Evolutionary conservation across 176 grass and related monocot genomes (phyloP), one percentile per base, ranked within the genome.

Genomic region (Sorghum bicolor): DNA sequence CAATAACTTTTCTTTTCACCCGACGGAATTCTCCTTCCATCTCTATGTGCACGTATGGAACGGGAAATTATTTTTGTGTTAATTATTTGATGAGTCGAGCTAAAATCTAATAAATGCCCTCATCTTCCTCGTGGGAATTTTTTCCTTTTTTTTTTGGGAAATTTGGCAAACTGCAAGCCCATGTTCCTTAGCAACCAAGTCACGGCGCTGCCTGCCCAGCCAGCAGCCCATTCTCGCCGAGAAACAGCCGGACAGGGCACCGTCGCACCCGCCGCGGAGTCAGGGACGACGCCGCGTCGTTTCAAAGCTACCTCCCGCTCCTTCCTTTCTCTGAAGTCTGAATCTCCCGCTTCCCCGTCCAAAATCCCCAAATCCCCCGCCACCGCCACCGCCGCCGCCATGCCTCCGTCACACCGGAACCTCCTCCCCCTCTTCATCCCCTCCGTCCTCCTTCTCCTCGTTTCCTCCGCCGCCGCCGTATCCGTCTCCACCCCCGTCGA

Each of bases 401-500:
- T 94, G 92, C 24, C 62, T 20, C 58, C 63, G 15, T 79, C 47
- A 70, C 28, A 15, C 40, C 66, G 67, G 34, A 68, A 45, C 24
- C 6, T 45, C 58, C 78, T 45, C 53, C 77, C 26, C 48, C 25
- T 72, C 29, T 8, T 5, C 29, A 1, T n/a, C 8, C 16, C 81
- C 19, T 5, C 85, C 38, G 24, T 70, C 67, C 16, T 68, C 52
- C 9, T 87, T 47, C 60, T 91, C 65, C 52, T 89, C 57, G 15
- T 48, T 22, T 7, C 78, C 33, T 1, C 83, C 30, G 71, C 79
- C 86, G 22, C 57, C 72, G 48, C 47, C 67, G 7, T 79, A 11
- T 74, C 82, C 43, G 19, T 79, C 75, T 74, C 80, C 75, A 32
- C 10, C 36, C 61, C 81, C 66, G 28, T 50, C 77, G 93, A 95